phyloP scores from a whole-genome alignment of 192 early-diverging fungal genomes.

The Podila epigama region DNA sequence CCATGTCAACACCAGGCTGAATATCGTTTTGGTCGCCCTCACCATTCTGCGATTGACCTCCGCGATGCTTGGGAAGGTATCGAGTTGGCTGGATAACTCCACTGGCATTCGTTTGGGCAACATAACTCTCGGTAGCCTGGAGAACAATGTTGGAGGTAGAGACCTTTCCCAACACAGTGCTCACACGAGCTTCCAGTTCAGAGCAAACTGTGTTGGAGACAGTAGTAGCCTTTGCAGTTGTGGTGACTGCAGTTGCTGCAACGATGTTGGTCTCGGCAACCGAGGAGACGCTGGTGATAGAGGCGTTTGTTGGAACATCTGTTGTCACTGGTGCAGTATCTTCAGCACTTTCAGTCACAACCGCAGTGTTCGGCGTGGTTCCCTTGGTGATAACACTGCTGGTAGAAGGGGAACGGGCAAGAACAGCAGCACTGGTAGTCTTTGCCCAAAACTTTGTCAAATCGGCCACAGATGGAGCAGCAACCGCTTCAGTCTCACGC shows the following conservation, averaged over 20 bases:
- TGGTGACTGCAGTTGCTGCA: neutral
- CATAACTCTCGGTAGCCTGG: neutral
- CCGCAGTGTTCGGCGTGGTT: neutral
- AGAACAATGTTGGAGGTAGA: neutral
- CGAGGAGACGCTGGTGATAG: too few species aligned
- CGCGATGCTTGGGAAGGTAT: constrained; percentile 10
- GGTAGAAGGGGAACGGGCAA: neutral
- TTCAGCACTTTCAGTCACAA: too few species aligned
- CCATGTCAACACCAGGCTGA: constrained; percentile 15
- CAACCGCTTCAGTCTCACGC: neutral
- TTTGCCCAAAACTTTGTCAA: constrained; percentile 32
- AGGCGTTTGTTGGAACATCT: neutral
- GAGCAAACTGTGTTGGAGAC: neutral
- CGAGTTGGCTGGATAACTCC: constrained; percentile 19
- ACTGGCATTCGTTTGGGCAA: neutral
- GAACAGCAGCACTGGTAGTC: constrained; percentile 6
- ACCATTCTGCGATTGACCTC: neutral
- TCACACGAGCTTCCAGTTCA: constrained; percentile 10
- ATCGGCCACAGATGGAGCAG: constrained; percentile 6
- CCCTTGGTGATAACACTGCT: neutral
- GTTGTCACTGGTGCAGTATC: neutral
- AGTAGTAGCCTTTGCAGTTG: neutral
- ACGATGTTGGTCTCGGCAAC: neutral
- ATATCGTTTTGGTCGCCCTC: neutral
- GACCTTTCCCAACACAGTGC: neutral